phyloP scores from a whole-genome alignment of 306 rosid species.

The Prosopis cineraria region DNA sequence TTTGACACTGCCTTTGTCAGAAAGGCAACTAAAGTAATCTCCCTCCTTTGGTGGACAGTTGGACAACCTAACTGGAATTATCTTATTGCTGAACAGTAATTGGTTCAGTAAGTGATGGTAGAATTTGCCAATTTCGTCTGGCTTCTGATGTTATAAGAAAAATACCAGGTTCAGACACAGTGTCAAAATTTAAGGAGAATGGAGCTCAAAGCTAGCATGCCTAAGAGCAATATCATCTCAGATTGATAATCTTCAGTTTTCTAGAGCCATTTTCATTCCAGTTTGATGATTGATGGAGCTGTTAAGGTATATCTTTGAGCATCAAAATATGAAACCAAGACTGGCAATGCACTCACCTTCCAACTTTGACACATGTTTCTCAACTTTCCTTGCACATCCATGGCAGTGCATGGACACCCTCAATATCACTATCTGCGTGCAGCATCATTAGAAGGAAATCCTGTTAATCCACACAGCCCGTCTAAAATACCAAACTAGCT shows the following conservation, averaged over 20 bases:
- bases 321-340: background rate
- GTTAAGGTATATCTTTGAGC: conserved; percentile 17
- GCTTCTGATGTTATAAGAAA: background rate
- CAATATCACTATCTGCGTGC: conserved; percentile 70
- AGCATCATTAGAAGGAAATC: conserved; percentile 14
- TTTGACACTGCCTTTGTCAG: conserved; percentile 14
- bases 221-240: background rate
- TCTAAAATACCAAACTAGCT: background rate
- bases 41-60: conserved; percentile 24
- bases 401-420: conserved; percentile 93
- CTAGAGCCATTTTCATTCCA: background rate
- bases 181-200: background rate
- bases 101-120: background rate
- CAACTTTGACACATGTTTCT: conserved; percentile 83
- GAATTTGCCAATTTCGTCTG: conserved; percentile 36
- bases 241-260: background rate
- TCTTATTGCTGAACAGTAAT: conserved; percentile 15
- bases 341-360: conserved; percentile 53
- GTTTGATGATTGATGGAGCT: conserved; percentile 9
- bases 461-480: background rate
- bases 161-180: conserved; percentile 5
- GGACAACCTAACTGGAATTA: conserved; percentile 21
- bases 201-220: background rate
- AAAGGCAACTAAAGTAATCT: conserved; percentile 28
- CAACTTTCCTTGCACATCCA: conserved; percentile 92